Conservation (phyloP, 2,329 filamentous ascomycete species). For the Fusarium torulosum region DNA sequence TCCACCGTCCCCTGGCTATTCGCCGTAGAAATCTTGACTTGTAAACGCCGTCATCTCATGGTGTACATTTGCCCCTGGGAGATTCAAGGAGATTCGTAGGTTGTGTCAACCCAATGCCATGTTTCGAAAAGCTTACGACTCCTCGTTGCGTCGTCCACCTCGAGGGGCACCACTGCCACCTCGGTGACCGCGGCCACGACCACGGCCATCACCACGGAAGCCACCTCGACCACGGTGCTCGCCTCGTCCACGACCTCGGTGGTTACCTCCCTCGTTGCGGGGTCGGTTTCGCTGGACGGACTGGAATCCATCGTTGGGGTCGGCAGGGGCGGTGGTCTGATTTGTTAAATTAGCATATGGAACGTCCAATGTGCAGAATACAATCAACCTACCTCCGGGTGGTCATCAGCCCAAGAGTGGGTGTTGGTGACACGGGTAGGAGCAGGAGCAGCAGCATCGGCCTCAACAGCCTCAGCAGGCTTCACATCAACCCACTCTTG, state of each 20-base stretch:
- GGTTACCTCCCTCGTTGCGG: slow-evolving; percentile 62
- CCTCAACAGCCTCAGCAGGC: slow-evolving; percentile 79
- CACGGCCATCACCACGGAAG: slow-evolving; percentile 61
- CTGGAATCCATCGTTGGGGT: slow-evolving; percentile 76
- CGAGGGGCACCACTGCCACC: slow-evolving; percentile 52
- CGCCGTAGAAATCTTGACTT: slow-evolving; percentile 47
- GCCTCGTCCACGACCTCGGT: slow-evolving; percentile 61
- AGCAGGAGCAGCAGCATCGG: slow-evolving; percentile 71
- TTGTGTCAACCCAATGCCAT: slow-evolving; percentile 45
- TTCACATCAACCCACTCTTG: slow-evolving; percentile 80
- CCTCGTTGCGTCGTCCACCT: slow-evolving; percentile 55
- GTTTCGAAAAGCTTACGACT: slow-evolving; percentile 52
- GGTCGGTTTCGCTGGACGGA: slow-evolving; percentile 74
- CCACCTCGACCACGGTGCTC: slow-evolving; percentile 66
- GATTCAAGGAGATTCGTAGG: slow-evolving; percentile 50
- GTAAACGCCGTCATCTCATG: slow-evolving; percentile 57
- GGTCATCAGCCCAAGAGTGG: slow-evolving; percentile 87
- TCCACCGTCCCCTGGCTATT: slow-evolving; percentile 45
- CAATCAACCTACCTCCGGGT: slow-evolving; percentile 65
- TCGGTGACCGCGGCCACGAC: slow-evolving; percentile 57
- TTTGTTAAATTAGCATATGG: slow-evolving; percentile 22
- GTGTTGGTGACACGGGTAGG: slow-evolving; percentile 66
- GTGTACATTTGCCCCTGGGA: slow-evolving; percentile 55
- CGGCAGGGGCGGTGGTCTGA: slow-evolving; percentile 55
- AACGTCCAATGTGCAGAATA: background rate